Base-by-base conservation (phyloP, 73 alveolate genomes). In the Blepharisma japonicum region DNA sequence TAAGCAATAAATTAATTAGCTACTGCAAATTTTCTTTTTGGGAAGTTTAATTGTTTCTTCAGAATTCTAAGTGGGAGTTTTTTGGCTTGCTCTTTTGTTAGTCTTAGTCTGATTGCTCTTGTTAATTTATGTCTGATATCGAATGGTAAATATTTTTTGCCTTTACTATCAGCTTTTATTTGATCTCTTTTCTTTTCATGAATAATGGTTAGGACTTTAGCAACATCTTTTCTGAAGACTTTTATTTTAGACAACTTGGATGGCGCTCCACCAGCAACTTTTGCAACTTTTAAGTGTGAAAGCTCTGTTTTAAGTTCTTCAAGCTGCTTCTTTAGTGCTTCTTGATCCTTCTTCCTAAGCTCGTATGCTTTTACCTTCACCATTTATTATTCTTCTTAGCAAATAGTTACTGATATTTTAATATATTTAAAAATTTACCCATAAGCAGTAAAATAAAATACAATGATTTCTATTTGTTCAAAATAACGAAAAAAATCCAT, bases 161-260 rank as follows among this genome's bases (percentile, higher is more conserved):
- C 83, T 84, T 81, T 82, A 87, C 61, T 68, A 70, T 85, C 86
- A 48, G 68, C 90, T 39, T 87, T 77, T 77, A 88, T 95, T 51
- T 82, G 87, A 48, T 87, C 88, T 81, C 82, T 90, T 82, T 86
- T 93, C 93, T 91, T 90, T 82, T 93, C 95, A 88, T 90, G 87
- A 76, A 91, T 77, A 49, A 91, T 91, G 61, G 97, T 90, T 88
- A 91, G 83, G 46, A 88, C 92, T 78, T 88, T 88, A 49, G 97
- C 98, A 47, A 91, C 91, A 68, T 90, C 90, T 79, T 91, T 93
- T 86, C 98, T 90, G 68, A 87, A 92, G 81, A 89, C 81, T 89
- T 87, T 42, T 80, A 90, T 86, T 49, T 88, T 79, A 79, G 92
- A 82, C 74, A 90, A 87, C 85, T 90, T 90, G 77, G 79, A 81